These are phyloP conservation scores for Cercospora zeae-maydis DNA, from an alignment of 2,329 filamentous ascomycete species.

Conservation along the genomic window DNA sequence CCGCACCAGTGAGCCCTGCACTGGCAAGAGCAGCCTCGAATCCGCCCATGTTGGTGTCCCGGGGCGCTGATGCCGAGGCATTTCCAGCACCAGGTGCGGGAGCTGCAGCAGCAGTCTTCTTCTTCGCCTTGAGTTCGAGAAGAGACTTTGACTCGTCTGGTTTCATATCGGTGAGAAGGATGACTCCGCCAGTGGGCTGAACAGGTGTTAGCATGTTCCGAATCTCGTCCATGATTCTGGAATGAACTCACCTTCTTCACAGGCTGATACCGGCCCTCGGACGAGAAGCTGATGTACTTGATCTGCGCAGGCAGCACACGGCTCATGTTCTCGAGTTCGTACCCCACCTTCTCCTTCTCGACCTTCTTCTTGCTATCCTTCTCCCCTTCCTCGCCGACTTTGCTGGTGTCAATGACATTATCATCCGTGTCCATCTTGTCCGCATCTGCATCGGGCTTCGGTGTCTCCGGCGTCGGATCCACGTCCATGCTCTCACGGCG, in stretches of 20 bases:
- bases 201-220: conserved; percentile 40
- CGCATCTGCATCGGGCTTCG: conserved; percentile 55
- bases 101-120: conserved; percentile 52
- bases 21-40: conserved; percentile 17
- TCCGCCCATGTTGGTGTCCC: conserved; percentile 37
- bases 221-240: neutral
- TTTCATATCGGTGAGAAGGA: conserved; percentile 82
- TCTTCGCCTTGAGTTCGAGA: conserved; percentile 90
- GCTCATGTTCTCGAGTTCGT: conserved; percentile 95
- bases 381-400: conserved; percentile 47
- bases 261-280: conserved; percentile 79
- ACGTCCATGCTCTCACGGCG: conserved; percentile 93
- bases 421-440: conserved; percentile 82
- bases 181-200: conserved; percentile 86
- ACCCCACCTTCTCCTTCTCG: conserved; percentile 95
- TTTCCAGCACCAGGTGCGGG: conserved; percentile 36
- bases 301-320: conserved; percentile 87
- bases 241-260: conserved; percentile 70
- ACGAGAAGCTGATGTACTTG: conserved; percentile 90
- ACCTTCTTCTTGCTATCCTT: conserved; percentile 77
- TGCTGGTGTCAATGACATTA: conserved; percentile 39
- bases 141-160: conserved; percentile 74
- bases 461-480: conserved; percentile 72
- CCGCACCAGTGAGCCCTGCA: conserved; percentile 30
- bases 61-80: conserved; percentile 22